phyloP scores from a whole-genome alignment of 306 rosid species.

The Astragalus membranaceus region DNA sequence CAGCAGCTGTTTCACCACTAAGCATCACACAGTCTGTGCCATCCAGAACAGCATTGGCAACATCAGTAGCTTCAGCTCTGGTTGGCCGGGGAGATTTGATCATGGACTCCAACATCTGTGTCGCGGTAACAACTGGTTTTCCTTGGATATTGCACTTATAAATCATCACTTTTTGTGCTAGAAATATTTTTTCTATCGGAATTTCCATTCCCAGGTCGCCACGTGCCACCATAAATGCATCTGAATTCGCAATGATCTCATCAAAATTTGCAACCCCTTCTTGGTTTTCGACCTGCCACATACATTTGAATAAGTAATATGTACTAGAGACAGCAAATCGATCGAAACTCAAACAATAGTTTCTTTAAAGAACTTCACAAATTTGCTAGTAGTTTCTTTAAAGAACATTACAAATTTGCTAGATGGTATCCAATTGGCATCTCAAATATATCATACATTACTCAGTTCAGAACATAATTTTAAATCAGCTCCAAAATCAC shows the following conservation, averaged over 20 bases:
- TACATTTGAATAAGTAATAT: slow-evolving; percentile 6
- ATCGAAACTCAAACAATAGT: neutral
- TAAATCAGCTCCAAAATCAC: neutral
- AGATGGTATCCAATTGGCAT: slow-evolving; percentile 1
- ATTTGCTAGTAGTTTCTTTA: neutral
- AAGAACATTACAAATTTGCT: neutral
- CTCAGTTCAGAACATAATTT: neutral
- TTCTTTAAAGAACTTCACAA: no score
- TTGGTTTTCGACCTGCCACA: slow-evolving; percentile 83
- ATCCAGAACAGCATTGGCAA: slow-evolving; percentile 68
- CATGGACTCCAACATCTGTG: slow-evolving; percentile 61
- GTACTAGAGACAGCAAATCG: neutral
- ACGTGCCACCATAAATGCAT: slow-evolving; percentile 96
- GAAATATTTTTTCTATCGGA: slow-evolving; percentile 91
- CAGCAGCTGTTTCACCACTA: slow-evolving; percentile 89
- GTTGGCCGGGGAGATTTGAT: slow-evolving; percentile 34
- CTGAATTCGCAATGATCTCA: slow-evolving; percentile 81
- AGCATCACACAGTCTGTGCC: slow-evolving; percentile 89
- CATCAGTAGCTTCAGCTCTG: slow-evolving; percentile 34
- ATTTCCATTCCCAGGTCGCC: slow-evolving; percentile 99
- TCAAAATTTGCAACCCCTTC: slow-evolving; percentile 97
- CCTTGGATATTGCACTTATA: slow-evolving; percentile 96
- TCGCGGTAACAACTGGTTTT: slow-evolving; percentile 93
- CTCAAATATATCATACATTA: slow-evolving; percentile 1
- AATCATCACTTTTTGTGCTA: slow-evolving; percentile 96